These are phyloP conservation scores for Thermomucor indicae-seudaticae DNA, from an alignment of 371 early-diverging fungal species.

Conservation along the genomic window DNA sequence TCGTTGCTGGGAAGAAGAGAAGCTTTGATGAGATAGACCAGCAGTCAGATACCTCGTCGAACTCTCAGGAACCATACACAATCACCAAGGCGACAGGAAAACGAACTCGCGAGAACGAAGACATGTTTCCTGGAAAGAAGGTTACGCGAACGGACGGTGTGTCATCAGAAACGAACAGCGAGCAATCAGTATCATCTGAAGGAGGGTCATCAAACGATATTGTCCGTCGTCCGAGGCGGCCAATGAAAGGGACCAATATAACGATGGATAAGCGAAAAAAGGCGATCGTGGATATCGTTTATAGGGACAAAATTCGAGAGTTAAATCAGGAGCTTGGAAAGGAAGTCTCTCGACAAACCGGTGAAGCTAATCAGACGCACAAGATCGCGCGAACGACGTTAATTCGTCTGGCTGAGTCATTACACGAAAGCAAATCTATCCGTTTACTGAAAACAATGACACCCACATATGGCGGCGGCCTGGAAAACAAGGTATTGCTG, in stretches of 20 bases:
- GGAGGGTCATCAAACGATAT: background rate
- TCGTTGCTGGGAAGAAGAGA: background rate
- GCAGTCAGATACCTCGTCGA: background rate
- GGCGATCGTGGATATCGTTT: slow-evolving; percentile 5
- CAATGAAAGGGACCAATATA: slow-evolving; percentile 7
- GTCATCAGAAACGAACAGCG: background rate
- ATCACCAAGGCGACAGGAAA: background rate
- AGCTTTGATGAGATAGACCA: background rate
- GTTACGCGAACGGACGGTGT: background rate
- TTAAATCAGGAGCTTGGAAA: slow-evolving; percentile 5
- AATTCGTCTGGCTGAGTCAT: slow-evolving; percentile 8
- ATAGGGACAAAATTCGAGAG: slow-evolving; percentile 11
- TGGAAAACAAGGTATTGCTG: slow-evolving; percentile 10
- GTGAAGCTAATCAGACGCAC: background rate
- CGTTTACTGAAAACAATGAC: slow-evolving; percentile 4
- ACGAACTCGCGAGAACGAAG: background rate
- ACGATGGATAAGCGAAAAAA: slow-evolving; percentile 11
- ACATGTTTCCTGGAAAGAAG: background rate
- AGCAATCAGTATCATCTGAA: background rate
- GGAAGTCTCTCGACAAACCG: background rate
- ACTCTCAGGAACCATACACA: background rate
- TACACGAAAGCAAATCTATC: background rate
- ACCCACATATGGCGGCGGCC: slow-evolving; percentile 6
- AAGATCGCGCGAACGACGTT: slow-evolving; percentile 7
- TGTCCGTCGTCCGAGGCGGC: background rate